Conservation (phyloP, 1,284 basidiomycete genomes). For the Boletellus sp. region DNA sequence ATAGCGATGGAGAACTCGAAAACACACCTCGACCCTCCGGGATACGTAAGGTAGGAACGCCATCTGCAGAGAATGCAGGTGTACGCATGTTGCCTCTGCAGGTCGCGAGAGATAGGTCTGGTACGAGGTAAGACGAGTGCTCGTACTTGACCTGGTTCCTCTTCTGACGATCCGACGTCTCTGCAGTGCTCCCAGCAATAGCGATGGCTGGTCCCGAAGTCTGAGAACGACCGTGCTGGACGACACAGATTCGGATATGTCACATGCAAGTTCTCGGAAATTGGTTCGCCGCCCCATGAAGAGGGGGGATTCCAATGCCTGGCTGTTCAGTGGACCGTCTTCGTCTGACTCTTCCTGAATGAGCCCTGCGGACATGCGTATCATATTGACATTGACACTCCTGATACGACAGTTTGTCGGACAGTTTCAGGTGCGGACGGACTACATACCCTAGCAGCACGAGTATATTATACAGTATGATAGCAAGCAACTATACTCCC, state of each 20-base stretch:
- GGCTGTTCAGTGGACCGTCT: slow-evolving; percentile 15
- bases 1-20: slow-evolving; percentile 14
- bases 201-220: slow-evolving; percentile 15
- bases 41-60: neutral
- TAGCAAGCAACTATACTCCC: neutral
- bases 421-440: neutral
- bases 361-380: neutral
- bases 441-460: neutral
- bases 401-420: neutral
- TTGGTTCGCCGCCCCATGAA: slow-evolving; percentile 3
- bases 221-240: slow-evolving; percentile 2
- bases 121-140: slow-evolving; percentile 13
- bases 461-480: neutral
- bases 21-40: slow-evolving; percentile 26
- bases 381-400: neutral
- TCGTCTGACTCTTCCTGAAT: slow-evolving; percentile 16
- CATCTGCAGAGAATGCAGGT: neutral
- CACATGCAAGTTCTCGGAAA: slow-evolving; percentile 11
- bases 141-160: neutral
- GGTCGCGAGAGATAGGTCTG: slow-evolving; percentile 13
- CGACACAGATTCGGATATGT: slow-evolving; percentile 24
- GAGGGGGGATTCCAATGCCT: slow-evolving; percentile 1
- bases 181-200: neutral
- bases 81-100: slow-evolving; percentile 15
- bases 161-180: neutral